Evolutionary conservation across 139 green algal species (phyloP).

Genomic region (Picochlorum sp.): DNA sequence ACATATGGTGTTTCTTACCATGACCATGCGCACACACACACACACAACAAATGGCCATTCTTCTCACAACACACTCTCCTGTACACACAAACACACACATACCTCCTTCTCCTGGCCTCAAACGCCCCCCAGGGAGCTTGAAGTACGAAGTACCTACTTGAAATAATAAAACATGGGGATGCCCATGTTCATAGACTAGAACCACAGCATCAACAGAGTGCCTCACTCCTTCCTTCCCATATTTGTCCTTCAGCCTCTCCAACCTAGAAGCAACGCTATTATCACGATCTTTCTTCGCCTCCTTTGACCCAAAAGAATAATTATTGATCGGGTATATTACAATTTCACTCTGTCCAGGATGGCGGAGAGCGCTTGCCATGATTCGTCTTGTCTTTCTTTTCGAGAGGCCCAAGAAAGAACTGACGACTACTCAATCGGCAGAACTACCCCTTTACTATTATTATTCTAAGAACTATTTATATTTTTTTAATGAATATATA

Average conservation of each 20-base stretch:
- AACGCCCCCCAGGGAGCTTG: constrained; percentile 78
- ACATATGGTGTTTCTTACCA: no score
- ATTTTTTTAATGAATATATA: no score
- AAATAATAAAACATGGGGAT: constrained; percentile 87
- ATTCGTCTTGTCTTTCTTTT: background rate
- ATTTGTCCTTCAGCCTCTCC: constrained; percentile 69
- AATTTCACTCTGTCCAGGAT: constrained; percentile 31
- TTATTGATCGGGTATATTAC: constrained; percentile 68
- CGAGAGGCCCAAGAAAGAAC: no score
- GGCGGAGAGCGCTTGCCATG: background rate
- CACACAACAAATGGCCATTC: background rate
- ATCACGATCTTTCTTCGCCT: constrained; percentile 70
- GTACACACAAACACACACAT: background rate
- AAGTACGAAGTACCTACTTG: constrained; percentile 72
- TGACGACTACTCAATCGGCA: no score
- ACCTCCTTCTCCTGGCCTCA: constrained; percentile 89
- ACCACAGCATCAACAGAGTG: constrained; percentile 80
- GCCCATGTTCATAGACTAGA: constrained; percentile 84
- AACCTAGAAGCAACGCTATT: constrained; percentile 46
- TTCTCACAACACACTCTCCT: background rate
- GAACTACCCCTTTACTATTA: no score
- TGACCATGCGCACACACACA: background rate
- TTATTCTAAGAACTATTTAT: no score
- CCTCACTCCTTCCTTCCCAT: constrained; percentile 66
- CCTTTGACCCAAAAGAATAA: constrained; percentile 87